These are phyloP conservation scores for Cavenderia fasciculata DNA, from an alignment of 78 protist species.

Conservation along the genomic window DNA sequence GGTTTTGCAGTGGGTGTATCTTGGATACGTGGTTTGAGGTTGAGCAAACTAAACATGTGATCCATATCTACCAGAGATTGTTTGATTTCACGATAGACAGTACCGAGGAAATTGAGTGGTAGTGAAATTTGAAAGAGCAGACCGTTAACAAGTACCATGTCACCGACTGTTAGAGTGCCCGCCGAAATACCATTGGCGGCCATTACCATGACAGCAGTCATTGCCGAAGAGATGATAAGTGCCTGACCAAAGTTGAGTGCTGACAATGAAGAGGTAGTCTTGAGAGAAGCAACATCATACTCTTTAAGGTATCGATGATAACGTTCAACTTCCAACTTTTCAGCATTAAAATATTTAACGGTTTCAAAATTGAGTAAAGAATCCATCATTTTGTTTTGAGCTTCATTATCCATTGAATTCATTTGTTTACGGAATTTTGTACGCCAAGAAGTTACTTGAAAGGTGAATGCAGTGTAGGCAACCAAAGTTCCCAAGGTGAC, in stretches of 20 bases:
- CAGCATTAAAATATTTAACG: conserved; percentile 91
- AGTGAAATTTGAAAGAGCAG: conserved; percentile 92
- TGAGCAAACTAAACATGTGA: conserved; percentile 77
- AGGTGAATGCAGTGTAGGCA: conserved; percentile 89
- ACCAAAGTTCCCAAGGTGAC: conserved; percentile 73
- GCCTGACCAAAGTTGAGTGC: conserved; percentile 92
- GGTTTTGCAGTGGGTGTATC: conserved; percentile 49
- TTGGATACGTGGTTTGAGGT: conserved; percentile 49
- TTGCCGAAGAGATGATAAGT: conserved; percentile 84
- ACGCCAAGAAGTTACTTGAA: conserved; percentile 90
- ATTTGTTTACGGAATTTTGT: conserved; percentile 84
- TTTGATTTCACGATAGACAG: conserved; percentile 91
- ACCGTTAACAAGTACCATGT: conserved; percentile 90
- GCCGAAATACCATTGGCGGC: conserved; percentile 68
- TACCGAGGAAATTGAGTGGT: conserved; percentile 94
- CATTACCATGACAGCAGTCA: conserved; percentile 88
- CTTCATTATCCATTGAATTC: conserved; percentile 85
- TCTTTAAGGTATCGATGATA: conserved; percentile 64
- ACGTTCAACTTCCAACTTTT: conserved; percentile 74
- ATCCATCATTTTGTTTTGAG: conserved; percentile 70
- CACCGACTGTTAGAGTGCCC: conserved; percentile 89
- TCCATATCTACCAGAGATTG: conserved; percentile 91
- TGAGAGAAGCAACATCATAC: conserved; percentile 80
- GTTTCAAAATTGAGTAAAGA: conserved; percentile 87
- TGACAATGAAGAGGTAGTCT: conserved; percentile 72